phyloP scores from a whole-genome alignment of 2,329 filamentous ascomycete species.

The Fusarium nelsonii region DNA sequence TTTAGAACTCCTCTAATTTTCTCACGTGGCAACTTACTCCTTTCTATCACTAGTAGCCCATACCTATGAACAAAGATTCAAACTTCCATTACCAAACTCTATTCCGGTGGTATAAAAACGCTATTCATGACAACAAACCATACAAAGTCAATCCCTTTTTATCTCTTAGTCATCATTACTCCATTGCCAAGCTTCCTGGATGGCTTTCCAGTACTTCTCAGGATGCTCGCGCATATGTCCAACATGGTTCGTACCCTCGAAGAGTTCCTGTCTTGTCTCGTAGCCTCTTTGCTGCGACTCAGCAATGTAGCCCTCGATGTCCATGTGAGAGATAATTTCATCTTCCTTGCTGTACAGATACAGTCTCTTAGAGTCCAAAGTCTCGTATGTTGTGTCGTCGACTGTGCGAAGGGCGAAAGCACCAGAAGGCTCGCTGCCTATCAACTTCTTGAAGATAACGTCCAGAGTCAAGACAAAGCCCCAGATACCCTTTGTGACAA shows the following conservation, averaged over 20 bases:
- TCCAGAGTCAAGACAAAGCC: constrained; percentile 57
- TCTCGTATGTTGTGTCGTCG: constrained; percentile 55
- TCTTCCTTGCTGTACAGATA: constrained; percentile 72
- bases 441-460: constrained; percentile 51
- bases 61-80: not conserved
- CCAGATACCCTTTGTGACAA: constrained; percentile 62
- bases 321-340: constrained; percentile 65
- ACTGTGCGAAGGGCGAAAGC: constrained; percentile 54
- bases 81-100: not conserved
- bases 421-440: constrained; percentile 57
- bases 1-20: not conserved
- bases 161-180: constrained; percentile 16
- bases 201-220: constrained; percentile 68
- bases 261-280: constrained; percentile 62
- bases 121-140: constrained; percentile 14
- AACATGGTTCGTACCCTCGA: constrained; percentile 70
- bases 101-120: constrained; percentile 28
- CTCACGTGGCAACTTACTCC: not conserved
- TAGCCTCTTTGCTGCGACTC: constrained; percentile 63
- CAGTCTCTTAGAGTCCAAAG: constrained; percentile 58
- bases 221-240: constrained; percentile 70
- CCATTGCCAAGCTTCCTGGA: constrained; percentile 50
- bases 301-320: constrained; percentile 67
- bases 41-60: too few species aligned
- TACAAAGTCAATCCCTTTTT: not conserved